Evolutionary conservation across 2,329 filamentous ascomycete genomes (phyloP), one percentile per base, ranked within the genome.

Genomic region (Pestalotiopsis sp.): DNA sequence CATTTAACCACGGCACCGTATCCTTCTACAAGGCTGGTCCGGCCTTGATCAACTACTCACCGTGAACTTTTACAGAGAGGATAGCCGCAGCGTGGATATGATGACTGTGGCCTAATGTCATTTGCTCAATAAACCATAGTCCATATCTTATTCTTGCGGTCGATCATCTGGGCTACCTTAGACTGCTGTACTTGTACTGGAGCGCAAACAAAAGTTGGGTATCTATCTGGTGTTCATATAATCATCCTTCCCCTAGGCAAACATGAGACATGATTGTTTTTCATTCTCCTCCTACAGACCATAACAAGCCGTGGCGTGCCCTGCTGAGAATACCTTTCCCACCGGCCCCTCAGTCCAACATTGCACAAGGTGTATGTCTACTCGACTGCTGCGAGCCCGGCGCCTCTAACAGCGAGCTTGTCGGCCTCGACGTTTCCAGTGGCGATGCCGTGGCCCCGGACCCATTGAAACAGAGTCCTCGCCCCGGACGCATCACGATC

Each of bases 361-460:
- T 27, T 60, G 14, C 20, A 14, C 20, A 60, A 36, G 2, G 31
- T 36, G 31, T 36, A 12, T 60, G 25, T 23, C 57, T 60, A 49
- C 14, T 65, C 27, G 11, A 23, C 27, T 20, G 31, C 58, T 9
- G 31, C 36, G n/a, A 62, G 71, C 68, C 49, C 73, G 20, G 92
- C 91, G 1, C 90, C 92, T 68, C 84, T 83, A 41, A 93, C 91
- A 1, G 95, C 95, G 70, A 98, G 83, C 70, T 80, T 80, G 83
- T 98, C 95, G 1, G 96, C 96, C 13, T 90, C 92, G 59, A 89
- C 85, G 75, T 98, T 98, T 1, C 95, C 95, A 3, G 83, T 79
- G 72, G 93, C 85, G 59, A 85, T 85, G 31, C 86, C 86, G 78
- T 99, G 96, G 0, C 94, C 96, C 81, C 97, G 97, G 61, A 98